Base-by-base conservation (phyloP, 305 asterid genomes). In the Ajuga reptans region DNA sequence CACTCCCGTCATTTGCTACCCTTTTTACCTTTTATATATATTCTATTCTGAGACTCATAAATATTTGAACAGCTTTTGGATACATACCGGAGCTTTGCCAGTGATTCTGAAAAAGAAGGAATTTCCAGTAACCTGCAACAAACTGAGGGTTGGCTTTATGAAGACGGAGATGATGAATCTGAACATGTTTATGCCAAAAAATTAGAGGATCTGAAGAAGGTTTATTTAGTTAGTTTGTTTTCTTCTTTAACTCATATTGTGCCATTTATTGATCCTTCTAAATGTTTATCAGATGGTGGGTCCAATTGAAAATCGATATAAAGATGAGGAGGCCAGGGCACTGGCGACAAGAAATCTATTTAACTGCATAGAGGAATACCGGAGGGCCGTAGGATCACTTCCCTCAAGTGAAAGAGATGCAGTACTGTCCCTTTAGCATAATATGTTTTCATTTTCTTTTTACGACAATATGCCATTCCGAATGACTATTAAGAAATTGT, bases 141-240 rank as follows among this genome's bases (percentile, higher is more conserved):
- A 72, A 87, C 92, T 11, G 99, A 94, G 80, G 93, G 87, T 27
- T 94, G 99, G 99, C 96, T 94, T 42, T 94, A 94, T 72, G 96
- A 86, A 67, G 97, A 87, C 49, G 97, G 97, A 63, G 93, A 89
- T 66, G 97, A 91, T 72, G 99, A 94, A 83, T 69, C 96, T 71
- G 96, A 89, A 79, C 42, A 78, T 74, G 90, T 86, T 46, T 94
- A 94, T 73, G 15, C 89, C 5, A 64, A 80, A 78, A 89, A 83
- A 78, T 81, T 94, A 59, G 83, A 86, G 72, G 83, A 83, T 75
- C 83, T 94, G 81, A 86, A 85, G 79, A 86, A 85, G 97, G 99
- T 90, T 69, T 39, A 27, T 53, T 68, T 4, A 9, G 45, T 68
- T 68, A 36, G 9, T 53, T 31, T 65, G 45, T 62, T 64, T 47